A percentile compares a stretch with the other conserved stretches of the same genome.
Evolutionary conservation across 306 rosid species (phyloP).

Genomic region (Alnus glutinosa): DNA sequence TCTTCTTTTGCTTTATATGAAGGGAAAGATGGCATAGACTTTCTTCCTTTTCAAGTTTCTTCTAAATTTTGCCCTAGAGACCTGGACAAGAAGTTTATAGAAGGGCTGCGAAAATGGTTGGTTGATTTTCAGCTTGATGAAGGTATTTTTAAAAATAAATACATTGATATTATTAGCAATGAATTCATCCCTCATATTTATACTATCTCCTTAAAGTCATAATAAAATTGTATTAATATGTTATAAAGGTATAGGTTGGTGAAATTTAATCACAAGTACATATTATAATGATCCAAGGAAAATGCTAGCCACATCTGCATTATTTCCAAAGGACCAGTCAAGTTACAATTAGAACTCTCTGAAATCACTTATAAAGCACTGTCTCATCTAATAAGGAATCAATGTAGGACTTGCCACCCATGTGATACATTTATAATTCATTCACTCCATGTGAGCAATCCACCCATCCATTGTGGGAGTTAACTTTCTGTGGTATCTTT

Average conservation of each 20-base stretch:
- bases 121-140: conserved; percentile 38
- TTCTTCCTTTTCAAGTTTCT: conserved; percentile 54
- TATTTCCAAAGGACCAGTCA: too few species aligned
- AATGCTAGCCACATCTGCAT: too few species aligned
- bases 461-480: too few species aligned
- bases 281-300: too few species aligned
- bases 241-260: background rate
- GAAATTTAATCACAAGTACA: background rate
- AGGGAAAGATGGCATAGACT: conserved; percentile 39
- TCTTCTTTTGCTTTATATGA: conserved; percentile 68
- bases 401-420: too few species aligned
- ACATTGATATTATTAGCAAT: background rate
- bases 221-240: background rate
- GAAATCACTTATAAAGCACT: too few species aligned
- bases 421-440: too few species aligned
- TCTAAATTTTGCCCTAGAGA: conserved; percentile 38
- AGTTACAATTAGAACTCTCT: too few species aligned
- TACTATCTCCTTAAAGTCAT: background rate
- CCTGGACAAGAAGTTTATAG: conserved; percentile 34
- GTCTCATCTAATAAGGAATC: too few species aligned
- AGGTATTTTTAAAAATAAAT: conserved; percentile 41
- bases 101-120: conserved; percentile 61
- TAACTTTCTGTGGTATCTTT: too few species aligned
- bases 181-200: background rate
- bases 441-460: too few species aligned